Percentiles rank a stretch among this genome's conserved stretches.
These are phyloP conservation scores for Mucor irregularis DNA, from an alignment of 371 early-diverging fungal genomes.

Conservation along the genomic window DNA sequence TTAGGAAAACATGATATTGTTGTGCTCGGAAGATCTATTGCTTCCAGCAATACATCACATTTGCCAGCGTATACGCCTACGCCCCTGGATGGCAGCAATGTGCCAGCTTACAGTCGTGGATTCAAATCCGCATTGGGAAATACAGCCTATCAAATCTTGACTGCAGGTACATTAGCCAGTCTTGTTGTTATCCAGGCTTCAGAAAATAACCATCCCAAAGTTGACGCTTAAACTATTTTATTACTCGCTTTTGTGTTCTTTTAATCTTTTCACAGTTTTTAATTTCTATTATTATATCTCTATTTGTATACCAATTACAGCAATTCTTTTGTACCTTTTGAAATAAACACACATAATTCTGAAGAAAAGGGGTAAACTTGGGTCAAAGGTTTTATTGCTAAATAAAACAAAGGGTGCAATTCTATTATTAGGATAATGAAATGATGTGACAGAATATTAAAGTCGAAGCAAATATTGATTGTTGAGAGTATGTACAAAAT, in stretches of 20 bases:
- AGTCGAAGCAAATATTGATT: background rate
- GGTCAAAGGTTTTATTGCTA: too few relatives aligned
- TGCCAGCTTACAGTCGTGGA: constrained; percentile 1
- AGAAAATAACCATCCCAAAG: background rate
- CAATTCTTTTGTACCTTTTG: background rate
- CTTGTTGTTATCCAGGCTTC: constrained; percentile 23
- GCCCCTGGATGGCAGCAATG: background rate
- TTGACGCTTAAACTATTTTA: background rate
- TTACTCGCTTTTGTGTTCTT: background rate
- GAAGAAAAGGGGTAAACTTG: too few relatives aligned
- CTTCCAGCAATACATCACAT: background rate
- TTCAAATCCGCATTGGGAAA: constrained; percentile 13
- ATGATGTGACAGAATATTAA: too few relatives aligned
- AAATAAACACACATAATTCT: too few relatives aligned
- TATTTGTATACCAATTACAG: background rate
- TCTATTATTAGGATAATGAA: too few relatives aligned
- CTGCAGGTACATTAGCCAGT: constrained; percentile 17
- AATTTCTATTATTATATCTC: background rate
- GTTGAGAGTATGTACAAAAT: background rate
- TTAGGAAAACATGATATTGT: constrained; percentile 12
- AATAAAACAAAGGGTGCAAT: too few relatives aligned
- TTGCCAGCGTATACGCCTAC: constrained; percentile 1
- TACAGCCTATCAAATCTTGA: constrained; percentile 8
- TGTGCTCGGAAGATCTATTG: constrained; percentile 11
- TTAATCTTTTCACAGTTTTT: background rate